Percentiles rank a stretch among this genome's conserved stretches.
These are phyloP conservation scores for Microbotryum lychnidis-dioicae DNA, from an alignment of 1,284 basidiomycete genomes.

Conservation along the genomic window DNA sequence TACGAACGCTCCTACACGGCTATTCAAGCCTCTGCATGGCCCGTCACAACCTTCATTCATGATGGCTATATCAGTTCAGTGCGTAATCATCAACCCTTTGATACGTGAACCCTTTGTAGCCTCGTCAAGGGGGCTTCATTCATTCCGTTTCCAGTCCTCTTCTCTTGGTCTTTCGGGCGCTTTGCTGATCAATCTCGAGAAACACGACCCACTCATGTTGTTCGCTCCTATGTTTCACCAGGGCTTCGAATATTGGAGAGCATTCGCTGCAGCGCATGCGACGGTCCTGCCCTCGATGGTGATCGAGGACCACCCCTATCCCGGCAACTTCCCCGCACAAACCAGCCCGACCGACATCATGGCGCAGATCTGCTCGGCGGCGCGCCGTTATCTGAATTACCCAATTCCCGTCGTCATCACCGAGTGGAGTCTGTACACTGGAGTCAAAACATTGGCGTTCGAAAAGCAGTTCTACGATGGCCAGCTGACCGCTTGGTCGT, in stretches of 20 bases:
- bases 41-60: slow-evolving; percentile 35
- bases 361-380: slow-evolving; percentile 33
- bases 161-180: too few relatives aligned
- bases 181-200: too few relatives aligned
- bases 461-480: slow-evolving; percentile 33
- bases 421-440: slow-evolving; percentile 35
- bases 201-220: too few relatives aligned
- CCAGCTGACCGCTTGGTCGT: slow-evolving; percentile 27
- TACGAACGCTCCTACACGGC: slow-evolving; percentile 34
- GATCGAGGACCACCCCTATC: slow-evolving; percentile 36
- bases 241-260: slow-evolving; percentile 1
- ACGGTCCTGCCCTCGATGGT: slow-evolving; percentile 34
- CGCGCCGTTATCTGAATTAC: slow-evolving; percentile 31
- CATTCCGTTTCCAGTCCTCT: too few relatives aligned
- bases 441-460: slow-evolving; percentile 33
- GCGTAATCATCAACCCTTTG: too few relatives aligned
- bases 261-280: slow-evolving; percentile 25
- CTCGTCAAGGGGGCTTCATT: too few relatives aligned
- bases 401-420: slow-evolving; percentile 36
- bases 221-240: too few relatives aligned
- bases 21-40: slow-evolving; percentile 29
- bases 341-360: slow-evolving; percentile 31
- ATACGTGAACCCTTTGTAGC: too few relatives aligned
- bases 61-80: background rate
- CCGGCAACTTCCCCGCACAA: slow-evolving; percentile 35